Percentiles rank a stretch among this genome's conserved stretches.
These are phyloP conservation scores for Aurifilum marmelostoma DNA, from an alignment of 2,329 filamentous ascomycete genomes.

Conservation along the genomic window DNA sequence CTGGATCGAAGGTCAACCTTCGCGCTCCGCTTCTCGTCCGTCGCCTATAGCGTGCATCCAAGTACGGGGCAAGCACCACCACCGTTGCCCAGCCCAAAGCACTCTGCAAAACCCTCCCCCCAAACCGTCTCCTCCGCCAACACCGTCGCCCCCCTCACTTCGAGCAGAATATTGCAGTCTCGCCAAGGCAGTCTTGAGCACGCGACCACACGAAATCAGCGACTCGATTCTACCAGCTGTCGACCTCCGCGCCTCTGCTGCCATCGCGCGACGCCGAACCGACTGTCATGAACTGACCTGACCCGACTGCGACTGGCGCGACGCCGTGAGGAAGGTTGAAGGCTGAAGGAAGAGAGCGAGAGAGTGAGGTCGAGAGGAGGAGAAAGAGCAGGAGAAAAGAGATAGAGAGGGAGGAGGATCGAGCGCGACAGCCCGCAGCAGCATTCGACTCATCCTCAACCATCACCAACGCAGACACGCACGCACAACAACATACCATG, in stretches of 20 bases:
- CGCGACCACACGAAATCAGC: not conserved
- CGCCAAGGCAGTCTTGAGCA: not conserved
- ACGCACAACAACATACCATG: not conserved
- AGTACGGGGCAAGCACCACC: not conserved
- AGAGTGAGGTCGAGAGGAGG: not conserved
- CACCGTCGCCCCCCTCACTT: not conserved
- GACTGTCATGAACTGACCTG: constrained; percentile 27
- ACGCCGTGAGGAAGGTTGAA: constrained; percentile 21
- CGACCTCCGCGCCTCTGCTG: not conserved
- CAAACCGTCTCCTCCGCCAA: not conserved
- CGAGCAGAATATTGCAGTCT: not conserved
- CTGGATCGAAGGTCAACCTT: too few species aligned
- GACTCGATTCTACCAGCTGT: not conserved
- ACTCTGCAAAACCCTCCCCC: not conserved
- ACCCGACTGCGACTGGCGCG: constrained; percentile 20
- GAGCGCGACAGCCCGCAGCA: constrained; percentile 1
- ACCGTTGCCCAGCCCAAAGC: too few species aligned
- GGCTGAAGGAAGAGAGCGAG: constrained; percentile 6
- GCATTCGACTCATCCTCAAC: not conserved
- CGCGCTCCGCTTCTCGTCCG: not conserved
- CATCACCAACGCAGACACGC: not conserved
- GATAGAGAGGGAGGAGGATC: not conserved
- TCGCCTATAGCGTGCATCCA: not conserved
- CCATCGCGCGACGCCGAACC: not conserved
- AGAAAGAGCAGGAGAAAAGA: constrained; percentile 7